Base-by-base conservation (phyloP, 2,329 filamentous ascomycete genomes). In the Acephala macrosclerotiorum region DNA sequence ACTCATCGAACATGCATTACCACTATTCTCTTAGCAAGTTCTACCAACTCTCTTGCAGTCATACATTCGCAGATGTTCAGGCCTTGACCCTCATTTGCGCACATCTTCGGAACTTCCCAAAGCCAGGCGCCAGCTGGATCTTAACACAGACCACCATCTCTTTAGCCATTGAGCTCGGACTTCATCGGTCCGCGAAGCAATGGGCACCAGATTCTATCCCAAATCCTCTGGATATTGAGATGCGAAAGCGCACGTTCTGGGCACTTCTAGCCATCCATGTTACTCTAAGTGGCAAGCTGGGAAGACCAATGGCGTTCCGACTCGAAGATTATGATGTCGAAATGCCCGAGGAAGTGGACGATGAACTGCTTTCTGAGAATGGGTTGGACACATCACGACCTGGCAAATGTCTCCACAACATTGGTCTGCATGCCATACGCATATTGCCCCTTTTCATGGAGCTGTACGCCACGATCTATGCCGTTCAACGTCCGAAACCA, bases 221-320 rank as follows among this genome's bases (percentile, higher is more conserved):
- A 57, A 85, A 82, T 72, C 75, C 79, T n/a, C 82, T 94, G 1
- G 87, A 91, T 6, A 86, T 91, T 66, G 92, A 96, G 76, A 84
- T 94, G 77, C 85, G 92, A 26, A 94, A 94, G 79, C 85, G 93
- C 18, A 84, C 89, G 0, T 96, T 93, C 82, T 96, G 92, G 91
- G 84, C 84, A 6, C 83, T 94, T 12, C 79, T 94, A 47, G 82
- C 85, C 5, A 82, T 94, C 16, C 84, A 88, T 66, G 83, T 91
- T 11, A 87, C 87, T n/a, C 80, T 95, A 11, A 88, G 88, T 71
- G 91, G 91, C 22, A 92, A 91, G 65, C 86, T 94, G 40, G 93
- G 93, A 20, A 84, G 89, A 18, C 93, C 93, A 0, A 91, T 96
- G 85, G 87, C 89, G 1, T 85, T 96, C 57, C 85, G 87, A 12